Evolutionary conservation across 2,329 filamentous ascomycete species (phyloP), one percentile per base, ranked within the genome.

Genomic region (Dryadomyces quercus-mongolicae): DNA sequence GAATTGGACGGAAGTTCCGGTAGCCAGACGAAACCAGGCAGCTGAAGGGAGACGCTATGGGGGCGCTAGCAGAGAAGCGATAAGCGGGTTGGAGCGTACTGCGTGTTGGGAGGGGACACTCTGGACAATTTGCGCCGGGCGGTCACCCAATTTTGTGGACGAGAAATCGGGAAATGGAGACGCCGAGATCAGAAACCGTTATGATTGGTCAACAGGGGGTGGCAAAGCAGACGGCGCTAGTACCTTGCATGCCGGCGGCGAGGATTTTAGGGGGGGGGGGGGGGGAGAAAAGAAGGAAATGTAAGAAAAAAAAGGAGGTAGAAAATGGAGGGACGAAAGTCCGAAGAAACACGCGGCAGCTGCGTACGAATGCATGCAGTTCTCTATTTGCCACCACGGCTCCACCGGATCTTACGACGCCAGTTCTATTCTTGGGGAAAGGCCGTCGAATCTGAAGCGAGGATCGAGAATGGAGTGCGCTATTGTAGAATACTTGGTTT

Each of bases 201-300:
- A 18, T 43, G 12, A 54, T 49, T 54, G 52, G 52, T 12, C 36
- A n/a, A 38, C 15, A 8, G 45, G 36, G 7, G 5, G 52, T 54
- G 52, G 52, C 52, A 45, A 54, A 49, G 31, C 42, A 46, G n/a
- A 34, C 5, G 38, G 38, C 52, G 46, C 52, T 54, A 54, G 52
- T 54, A 54, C 46, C 52, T 47, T 53, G 36, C 52, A 49, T 43
- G 34, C 7, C 16, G 36, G 36, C 36, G 36, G 36, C 36, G 10
- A 40, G 36, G 20, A 18, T 40, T 38, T 49, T 50, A 50, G 48
- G 48, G 48, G 48, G 20, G 47, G 20, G 38, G 48, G 31, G 31
- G 25, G n/a, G n/a, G n/a, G n/a, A n/a, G n/a, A n/a, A n/a, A n/a
- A 36, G 6, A 21, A 12, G 25, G 25, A 56, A 36, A 38, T 46